Evolutionary conservation across 345 rosid species (phyloP), one percentile per base, ranked within the genome.

Genomic region (Ceriops tagal): DNA sequence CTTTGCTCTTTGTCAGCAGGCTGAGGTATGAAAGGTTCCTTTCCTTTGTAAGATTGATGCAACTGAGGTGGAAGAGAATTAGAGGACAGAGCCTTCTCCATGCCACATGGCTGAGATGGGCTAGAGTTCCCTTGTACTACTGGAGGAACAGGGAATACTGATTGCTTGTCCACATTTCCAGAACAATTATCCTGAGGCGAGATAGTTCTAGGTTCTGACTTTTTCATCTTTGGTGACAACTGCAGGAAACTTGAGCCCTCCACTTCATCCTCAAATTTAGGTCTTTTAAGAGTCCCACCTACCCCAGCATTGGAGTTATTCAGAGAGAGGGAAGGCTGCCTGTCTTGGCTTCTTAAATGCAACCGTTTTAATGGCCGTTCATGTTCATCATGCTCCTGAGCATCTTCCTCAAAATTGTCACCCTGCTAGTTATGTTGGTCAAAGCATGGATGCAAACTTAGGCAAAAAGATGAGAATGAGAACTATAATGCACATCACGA

Each of bases 331-430:
- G 83, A 66, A 46, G 39, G 55, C 19, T 70, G 72, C 71, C 76
- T 77, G 51, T 80, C 86, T 70, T 81, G 93, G 39, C 82, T 75
- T 75, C 85, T 85, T 32, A 68, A 75, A 13, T 95, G 85, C 67
- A 77, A 59, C 76, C 96, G 83, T 85, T 95, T 95, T 37, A 93
- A 59, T 21, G 97, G 98, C 2, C 73, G 88, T 52, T 81, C 81
- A 61, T 80, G 77, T 72, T 89, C 90, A 69, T 70, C 84, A 57
- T 77, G 74, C 2, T 21, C 49, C 55, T 65, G 76, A 59, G 80
- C 72, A 60, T 82, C 85, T 26, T 83, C 89, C 53, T 74, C 88
- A 61, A 65, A 58, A 67, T 72, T 76, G 21, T 66, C 83, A 28
- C 69, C 84, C 85, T 84, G 73, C 70, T 28, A 68, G 28, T 21